Percentiles rank a stretch among this genome's conserved stretches.
These are phyloP conservation scores for Penicillium crystallinum DNA, from an alignment of 495 filamentous ascomycete genomes.

Conservation along the genomic window DNA sequence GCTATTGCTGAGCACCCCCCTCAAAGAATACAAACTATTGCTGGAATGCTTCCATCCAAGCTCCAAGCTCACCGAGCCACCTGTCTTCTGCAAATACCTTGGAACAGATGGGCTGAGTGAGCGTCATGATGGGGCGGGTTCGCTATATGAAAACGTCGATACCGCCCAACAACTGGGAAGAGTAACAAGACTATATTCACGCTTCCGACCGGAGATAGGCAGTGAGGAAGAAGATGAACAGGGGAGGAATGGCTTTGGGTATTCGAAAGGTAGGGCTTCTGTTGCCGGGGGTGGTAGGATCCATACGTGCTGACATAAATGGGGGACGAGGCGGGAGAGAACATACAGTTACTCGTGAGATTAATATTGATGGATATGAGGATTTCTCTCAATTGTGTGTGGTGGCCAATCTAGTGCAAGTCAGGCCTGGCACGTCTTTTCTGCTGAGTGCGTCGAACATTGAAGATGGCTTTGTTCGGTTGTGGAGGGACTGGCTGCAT, in stretches of 20 bases:
- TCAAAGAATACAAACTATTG: slow-evolving; percentile 59
- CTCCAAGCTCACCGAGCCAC: slow-evolving; percentile 61
- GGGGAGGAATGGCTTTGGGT: slow-evolving; percentile 13
- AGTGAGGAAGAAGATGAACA: slow-evolving; percentile 28
- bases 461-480: slow-evolving; percentile 57
- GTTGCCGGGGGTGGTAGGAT: slow-evolving; percentile 17
- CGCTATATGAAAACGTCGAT: slow-evolving; percentile 37
- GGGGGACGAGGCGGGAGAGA: slow-evolving; percentile 3
- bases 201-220: slow-evolving; percentile 54
- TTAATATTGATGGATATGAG: slow-evolving; percentile 63
- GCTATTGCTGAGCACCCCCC: slow-evolving; percentile 50
- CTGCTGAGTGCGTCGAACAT: slow-evolving; percentile 56
- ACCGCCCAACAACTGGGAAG: slow-evolving; percentile 27
- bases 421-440: slow-evolving; percentile 51
- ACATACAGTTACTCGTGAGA: slow-evolving; percentile 38
- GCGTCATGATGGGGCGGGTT: slow-evolving; percentile 30
- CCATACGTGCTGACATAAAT: slow-evolving; percentile 33
- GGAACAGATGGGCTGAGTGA: slow-evolving; percentile 49
- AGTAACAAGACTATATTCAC: slow-evolving; percentile 46
- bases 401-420: slow-evolving; percentile 61
- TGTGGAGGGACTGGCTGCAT: slow-evolving; percentile 68
- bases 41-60: slow-evolving; percentile 74
- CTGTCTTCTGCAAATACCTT: slow-evolving; percentile 63
- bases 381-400: slow-evolving; percentile 68
- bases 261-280: slow-evolving; percentile 15